Base-by-base conservation (phyloP, 176 grass and related monocot genomes). In the Eremochloa ophiuroides region DNA sequence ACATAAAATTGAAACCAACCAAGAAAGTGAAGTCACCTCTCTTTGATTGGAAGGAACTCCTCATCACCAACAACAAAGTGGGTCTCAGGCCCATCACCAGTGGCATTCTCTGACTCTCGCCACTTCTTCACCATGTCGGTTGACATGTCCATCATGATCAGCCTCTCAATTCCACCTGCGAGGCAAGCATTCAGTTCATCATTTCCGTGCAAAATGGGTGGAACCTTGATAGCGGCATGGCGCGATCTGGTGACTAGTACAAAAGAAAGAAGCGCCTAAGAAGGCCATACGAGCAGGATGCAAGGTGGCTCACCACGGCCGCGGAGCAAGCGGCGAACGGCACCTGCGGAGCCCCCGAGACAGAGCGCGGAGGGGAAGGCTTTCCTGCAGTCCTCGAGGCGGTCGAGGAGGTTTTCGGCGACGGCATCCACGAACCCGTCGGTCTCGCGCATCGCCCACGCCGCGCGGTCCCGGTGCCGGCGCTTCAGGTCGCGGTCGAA, bases 111-210 rank as follows among this genome's bases (percentile, higher is more conserved):
- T 67, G 82, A 73, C 71, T 89, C 91, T 79, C 67, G 82, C 84
- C 91, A 89, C 60, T 66, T 85, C 75, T 76, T 95, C 53, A 95
- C 86, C 90, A 98, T 98, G 73, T 95, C 93, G 25, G 70, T 34
- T 17, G 96, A 98, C 90, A 95, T 91, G 68, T 98, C 95, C 95
- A 95, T 98, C 92, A 98, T 98, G 53, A 94, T 93, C 62, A 98
- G 35, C 76, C 89, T 93, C 73, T 95, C 88, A 56, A 98, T 91
- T 67, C 96, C 90, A 79, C 96, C 92, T 98, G 82, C 71, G 16
- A 91, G 39, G 64, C 31, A 87, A 38, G 43, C 13, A 66, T 12
- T 44, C 48, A 63, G 43, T 61, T 41, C 60, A n/a, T n/a, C n/a
- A 75, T 43, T 77, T 72, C 22, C 13, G 42, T 30, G 11, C 15